Evolutionary conservation across 2,329 filamentous ascomycete genomes (phyloP).

Genomic region (Sordariomycetes sp.): DNA sequence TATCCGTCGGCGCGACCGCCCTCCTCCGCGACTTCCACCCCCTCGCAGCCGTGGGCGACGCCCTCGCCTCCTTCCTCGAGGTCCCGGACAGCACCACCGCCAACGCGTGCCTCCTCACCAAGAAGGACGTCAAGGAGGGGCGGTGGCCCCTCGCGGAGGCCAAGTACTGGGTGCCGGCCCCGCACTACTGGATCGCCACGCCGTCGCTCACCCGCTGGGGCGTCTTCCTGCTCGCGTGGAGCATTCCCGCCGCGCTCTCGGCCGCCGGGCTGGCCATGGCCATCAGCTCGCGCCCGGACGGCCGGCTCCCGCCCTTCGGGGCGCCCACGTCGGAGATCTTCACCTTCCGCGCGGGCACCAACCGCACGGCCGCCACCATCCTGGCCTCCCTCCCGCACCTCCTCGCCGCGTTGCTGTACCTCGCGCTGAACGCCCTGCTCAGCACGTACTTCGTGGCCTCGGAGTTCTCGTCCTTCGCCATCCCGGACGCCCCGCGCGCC

Average conservation of each 20-base stretch:
- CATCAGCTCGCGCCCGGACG: conserved; percentile 7
- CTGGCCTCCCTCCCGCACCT: conserved; percentile 37
- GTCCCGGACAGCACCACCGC: conserved; percentile 31
- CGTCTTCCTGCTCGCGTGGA: conserved; percentile 26
- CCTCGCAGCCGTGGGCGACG: conserved; percentile 38
- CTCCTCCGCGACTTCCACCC: conserved; percentile 25
- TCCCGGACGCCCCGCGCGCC: conserved; percentile 9
- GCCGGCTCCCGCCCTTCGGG: conserved; percentile 26
- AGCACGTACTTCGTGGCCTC: conserved; percentile 37
- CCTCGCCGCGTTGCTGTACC: conserved; percentile 34
- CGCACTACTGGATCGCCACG: conserved; percentile 33
- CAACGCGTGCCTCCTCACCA: conserved; percentile 33
- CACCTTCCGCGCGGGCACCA: conserved; percentile 13
- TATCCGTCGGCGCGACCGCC: conserved; percentile 22
- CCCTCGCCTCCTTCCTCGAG: conserved; percentile 36
- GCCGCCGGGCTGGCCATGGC: conserved; percentile 25
- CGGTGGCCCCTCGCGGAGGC: conserved; percentile 30
- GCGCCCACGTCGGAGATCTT: conserved; percentile 23
- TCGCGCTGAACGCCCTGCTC: conserved; percentile 34
- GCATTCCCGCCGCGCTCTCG: conserved; percentile 22
- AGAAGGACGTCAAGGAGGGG: conserved; percentile 30
- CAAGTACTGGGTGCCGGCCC: conserved; percentile 27
- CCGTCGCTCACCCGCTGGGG: conserved; percentile 31
- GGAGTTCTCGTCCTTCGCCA: conserved; percentile 34
- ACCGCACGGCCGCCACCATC: conserved; percentile 20